Evolutionary conservation across 148 eudicot species (phyloP), one percentile per base, ranked within the genome.

Genomic region (Silene conica): DNA sequence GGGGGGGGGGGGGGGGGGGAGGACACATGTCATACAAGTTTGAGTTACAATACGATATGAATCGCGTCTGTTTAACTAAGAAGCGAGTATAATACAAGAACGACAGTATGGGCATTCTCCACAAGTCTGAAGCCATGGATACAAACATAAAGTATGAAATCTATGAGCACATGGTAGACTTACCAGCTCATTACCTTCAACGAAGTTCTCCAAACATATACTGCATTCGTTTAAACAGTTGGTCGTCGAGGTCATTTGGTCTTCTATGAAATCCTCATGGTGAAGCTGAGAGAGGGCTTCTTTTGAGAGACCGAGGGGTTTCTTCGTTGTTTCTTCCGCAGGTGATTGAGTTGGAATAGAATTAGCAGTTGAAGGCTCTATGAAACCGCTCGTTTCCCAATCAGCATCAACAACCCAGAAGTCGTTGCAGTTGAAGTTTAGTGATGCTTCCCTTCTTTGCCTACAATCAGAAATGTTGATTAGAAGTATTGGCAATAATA

Each of bases 81-180:
- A 63, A 45, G 45, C 41, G 28, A 28, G 70, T 74, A 79, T 57
- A 20, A 88, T 77, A 73, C 59, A 82, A 69, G 84, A 73, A 65
- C 97, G 86, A 74, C 96, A 91, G 56, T 86, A 82, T 0, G 98
- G 96, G 83, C 98, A 94, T 76, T 85, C 90, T 19, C 92, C 92
- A 70, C 96, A 94, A 67, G 76, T 80, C 76, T 84, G 80, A 20
- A 91, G 74, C 98, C 97, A 94, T 1, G 93, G 98, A 72, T 76
- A 82, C 89, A 89, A 83, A 85, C 98, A 94, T 48, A 63, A 57
- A 18, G 79, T 73, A 72, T 94, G 98, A 67, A 85, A 91, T 73
- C 85, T 88, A 77, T 94, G 98, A 3, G 75, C 79, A 66, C 97
- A 94, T 18, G 80, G 82, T 62, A 94, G 79, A 50, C 85, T 70